These are phyloP conservation scores for Trametopsis cervina DNA, from an alignment of 768 basidiomycete genomes.

Conservation along the genomic window DNA sequence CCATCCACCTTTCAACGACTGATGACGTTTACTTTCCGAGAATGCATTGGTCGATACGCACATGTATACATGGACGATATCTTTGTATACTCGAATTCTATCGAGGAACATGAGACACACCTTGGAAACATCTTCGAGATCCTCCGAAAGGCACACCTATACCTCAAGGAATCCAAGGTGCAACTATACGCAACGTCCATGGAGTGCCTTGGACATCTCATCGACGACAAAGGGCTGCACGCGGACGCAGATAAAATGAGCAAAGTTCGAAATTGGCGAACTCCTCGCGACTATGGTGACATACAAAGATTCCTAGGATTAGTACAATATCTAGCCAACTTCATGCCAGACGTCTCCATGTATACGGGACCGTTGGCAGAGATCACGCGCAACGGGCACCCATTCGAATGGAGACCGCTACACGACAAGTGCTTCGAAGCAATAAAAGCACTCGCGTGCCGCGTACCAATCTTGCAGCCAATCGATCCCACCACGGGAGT, in stretches of 20 bases:
- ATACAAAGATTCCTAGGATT: constrained; percentile 37
- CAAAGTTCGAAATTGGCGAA: constrained; percentile 30
- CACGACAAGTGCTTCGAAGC: constrained; percentile 18
- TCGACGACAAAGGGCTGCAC: constrained; percentile 33
- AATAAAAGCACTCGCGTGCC: constrained; percentile 14
- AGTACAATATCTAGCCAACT: too few relatives aligned
- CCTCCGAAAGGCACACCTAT: constrained; percentile 24
- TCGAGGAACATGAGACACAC: constrained; percentile 32
- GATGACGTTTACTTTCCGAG: constrained; percentile 34
- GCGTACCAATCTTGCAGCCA: constrained; percentile 12
- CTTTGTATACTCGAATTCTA: constrained; percentile 24
- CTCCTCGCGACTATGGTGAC: constrained; percentile 27
- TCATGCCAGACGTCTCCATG: too few relatives aligned
- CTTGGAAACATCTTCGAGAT: constrained; percentile 26
- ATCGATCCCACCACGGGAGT: constrained; percentile 9
- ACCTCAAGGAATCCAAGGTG: constrained; percentile 28
- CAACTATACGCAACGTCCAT: constrained; percentile 24
- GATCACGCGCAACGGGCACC: too few relatives aligned
- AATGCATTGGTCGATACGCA: constrained; percentile 30
- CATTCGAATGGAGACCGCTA: too few relatives aligned
- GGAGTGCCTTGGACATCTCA: constrained; percentile 34
- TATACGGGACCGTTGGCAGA: too few relatives aligned
- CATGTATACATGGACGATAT: constrained; percentile 39
- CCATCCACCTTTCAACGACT: constrained; percentile 42
- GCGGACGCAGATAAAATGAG: too few relatives aligned